Evolutionary conservation across 331 rosid species (phyloP).

Genomic region (Cucumis variabilis): DNA sequence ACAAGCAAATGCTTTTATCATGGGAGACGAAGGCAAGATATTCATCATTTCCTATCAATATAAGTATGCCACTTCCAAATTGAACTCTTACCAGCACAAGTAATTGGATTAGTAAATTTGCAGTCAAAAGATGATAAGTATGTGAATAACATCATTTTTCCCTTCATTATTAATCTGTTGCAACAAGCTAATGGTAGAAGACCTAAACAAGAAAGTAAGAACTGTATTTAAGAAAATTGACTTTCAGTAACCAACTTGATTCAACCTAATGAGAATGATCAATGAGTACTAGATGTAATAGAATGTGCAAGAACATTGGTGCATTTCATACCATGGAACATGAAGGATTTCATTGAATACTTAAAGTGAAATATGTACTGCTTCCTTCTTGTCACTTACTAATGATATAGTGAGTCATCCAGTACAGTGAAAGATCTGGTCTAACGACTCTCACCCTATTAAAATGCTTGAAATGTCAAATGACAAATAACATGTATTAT

Average conservation of each 20-base stretch:
- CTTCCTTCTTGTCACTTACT: slow-evolving; percentile 52
- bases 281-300: not conserved
- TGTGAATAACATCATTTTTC: slow-evolving; percentile 52
- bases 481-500: no score
- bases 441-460: no score
- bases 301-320: slow-evolving; percentile 24
- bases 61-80: not conserved
- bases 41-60: no score
- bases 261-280: not conserved
- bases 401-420: no score
- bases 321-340: slow-evolving; percentile 63
- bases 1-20: no score
- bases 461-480: no score
- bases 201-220: slow-evolving; percentile 46
- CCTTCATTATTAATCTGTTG: slow-evolving; percentile 65
- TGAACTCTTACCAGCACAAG: slow-evolving; percentile 57
- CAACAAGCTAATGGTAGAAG: slow-evolving; percentile 66
- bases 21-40: no score
- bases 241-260: not conserved
- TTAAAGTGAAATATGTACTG: slow-evolving; percentile 66
- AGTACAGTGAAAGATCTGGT: no score
- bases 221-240: not conserved
- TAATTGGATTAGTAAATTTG: slow-evolving; percentile 69
- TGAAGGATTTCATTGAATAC: slow-evolving; percentile 76
- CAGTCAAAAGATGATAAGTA: slow-evolving; percentile 77